Base-by-base conservation (phyloP, 352 stramenopile species). In the Blastocystis sp. region DNA sequence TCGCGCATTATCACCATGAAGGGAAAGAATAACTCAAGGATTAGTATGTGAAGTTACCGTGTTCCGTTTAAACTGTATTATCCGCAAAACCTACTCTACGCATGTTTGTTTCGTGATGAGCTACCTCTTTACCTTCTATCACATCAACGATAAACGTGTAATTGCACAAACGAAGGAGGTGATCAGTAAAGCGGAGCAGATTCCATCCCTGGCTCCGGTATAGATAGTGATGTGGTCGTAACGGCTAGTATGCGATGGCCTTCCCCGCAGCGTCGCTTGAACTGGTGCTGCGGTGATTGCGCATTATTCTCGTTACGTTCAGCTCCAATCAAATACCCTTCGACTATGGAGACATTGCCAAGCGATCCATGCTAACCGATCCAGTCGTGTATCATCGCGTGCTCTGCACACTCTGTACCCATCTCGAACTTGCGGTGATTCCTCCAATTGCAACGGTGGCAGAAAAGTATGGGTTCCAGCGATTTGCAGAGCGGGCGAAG, bases 21-120 rank as follows among this genome's bases (percentile, higher is more conserved):
- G 21, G 69, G 69, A 81, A 81, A 81, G 51, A 34, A 81, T 32
- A 81, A 81, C n/a, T 81, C 69, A 4, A 81, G 46, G 34, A 73
- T 64, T 38, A 49, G 56, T 49, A 63, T 63, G 49, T 81, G 32
- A 49, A 44, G 29, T 59, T 44, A 38, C 24, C n/a, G 8, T 38
- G 14, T 78, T n/a, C 21, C 16, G 1, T 42, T 11, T 56, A 44
- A 7, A 38, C 21, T 44, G 38, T 38, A 24, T 34, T 24, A 42
- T 69, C 6, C 29, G 57, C 24, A 34, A 34, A 7, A 42, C 7
- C n/a, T n/a, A n/a, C n/a, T n/a, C n/a, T n/a, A n/a, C 8, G 1
- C 32, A 69, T 69, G 57, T 42, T 69, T 34, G 32, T 69, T 78
- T 78, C 48, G 4, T 48, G 27, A 81, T 81, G 69, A 81, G 44